Evolutionary conservation across 2,329 filamentous ascomycete genomes (phyloP).

Genomic region (Nemania diffusa): DNA sequence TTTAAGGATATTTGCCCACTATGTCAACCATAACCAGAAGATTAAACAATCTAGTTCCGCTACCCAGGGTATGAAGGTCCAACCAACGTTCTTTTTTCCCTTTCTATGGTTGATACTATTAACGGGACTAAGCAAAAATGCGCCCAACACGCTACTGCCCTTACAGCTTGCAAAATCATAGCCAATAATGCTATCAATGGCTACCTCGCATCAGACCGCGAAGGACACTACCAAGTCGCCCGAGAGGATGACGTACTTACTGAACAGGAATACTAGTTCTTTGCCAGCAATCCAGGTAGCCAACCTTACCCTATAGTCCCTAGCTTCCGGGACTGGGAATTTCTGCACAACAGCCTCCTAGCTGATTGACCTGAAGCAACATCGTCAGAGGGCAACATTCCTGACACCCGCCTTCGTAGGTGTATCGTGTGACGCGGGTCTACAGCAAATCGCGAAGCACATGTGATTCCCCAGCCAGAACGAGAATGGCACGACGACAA

Average conservation of each 20-base stretch:
- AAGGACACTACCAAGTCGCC: background rate
- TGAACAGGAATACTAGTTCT: slow-evolving; percentile 7
- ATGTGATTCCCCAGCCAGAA: slow-evolving; percentile 4
- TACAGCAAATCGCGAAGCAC: background rate
- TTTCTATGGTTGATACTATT: background rate
- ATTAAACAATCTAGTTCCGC: slow-evolving; percentile 19
- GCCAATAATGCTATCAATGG: slow-evolving; percentile 19
- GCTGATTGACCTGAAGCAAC: too few species aligned
- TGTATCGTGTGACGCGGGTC: background rate
- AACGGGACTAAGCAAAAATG: background rate
- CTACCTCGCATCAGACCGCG: slow-evolving; percentile 11
- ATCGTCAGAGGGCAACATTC: background rate
- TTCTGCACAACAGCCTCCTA: slow-evolving; percentile 8
- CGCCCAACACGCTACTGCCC: slow-evolving; percentile 22
- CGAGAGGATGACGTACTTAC: slow-evolving; percentile 1
- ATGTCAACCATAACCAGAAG: too few species aligned
- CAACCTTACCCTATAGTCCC: slow-evolving; percentile 12
- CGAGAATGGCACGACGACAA: slow-evolving; percentile 1
- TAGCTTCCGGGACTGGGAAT: slow-evolving; percentile 19
- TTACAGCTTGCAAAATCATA: slow-evolving; percentile 16
- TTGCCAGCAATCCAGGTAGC: background rate
- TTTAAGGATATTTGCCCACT: too few species aligned
- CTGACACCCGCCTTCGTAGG: background rate
- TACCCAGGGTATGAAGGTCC: slow-evolving; percentile 7
- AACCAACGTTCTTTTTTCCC: background rate